Conservation (phyloP, 164 flowering plant species). For the Dillenia turbinata region DNA sequence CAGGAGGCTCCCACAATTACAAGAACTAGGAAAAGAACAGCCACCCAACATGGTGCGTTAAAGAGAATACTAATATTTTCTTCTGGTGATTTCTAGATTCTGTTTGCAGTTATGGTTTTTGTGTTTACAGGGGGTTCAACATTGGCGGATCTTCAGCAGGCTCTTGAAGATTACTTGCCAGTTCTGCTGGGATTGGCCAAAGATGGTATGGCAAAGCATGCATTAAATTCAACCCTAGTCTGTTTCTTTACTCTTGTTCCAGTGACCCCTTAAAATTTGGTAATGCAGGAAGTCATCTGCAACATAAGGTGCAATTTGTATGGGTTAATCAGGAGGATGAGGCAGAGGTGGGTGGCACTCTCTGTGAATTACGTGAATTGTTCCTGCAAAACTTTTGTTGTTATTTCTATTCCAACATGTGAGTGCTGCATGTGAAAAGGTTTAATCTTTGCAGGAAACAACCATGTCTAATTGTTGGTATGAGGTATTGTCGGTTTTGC, state of each 20-base stretch:
- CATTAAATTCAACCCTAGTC: not conserved
- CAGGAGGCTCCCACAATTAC: slow-evolving; percentile 66
- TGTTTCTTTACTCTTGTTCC: not conserved
- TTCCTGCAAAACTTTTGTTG: not conserved
- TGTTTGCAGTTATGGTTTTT: slow-evolving; percentile 2
- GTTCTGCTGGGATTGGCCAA: slow-evolving; percentile 74
- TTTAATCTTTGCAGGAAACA: slow-evolving; percentile 65
- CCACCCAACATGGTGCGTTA: slow-evolving; percentile 75
- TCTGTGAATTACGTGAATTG: too few relatives aligned
- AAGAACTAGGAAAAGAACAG: slow-evolving; percentile 61
- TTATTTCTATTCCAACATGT: not conserved
- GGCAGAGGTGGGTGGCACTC: slow-evolving; percentile 49
- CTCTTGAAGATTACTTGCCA: slow-evolving; percentile 79
- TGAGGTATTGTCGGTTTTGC: slow-evolving; percentile 87
- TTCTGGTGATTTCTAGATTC: not conserved
- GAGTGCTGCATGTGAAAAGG: slow-evolving; percentile 10
- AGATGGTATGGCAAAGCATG: slow-evolving; percentile 44
- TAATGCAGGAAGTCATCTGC: slow-evolving; percentile 68
- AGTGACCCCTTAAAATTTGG: not conserved
- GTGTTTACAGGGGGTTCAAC: slow-evolving; percentile 65
- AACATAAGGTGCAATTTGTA: slow-evolving; percentile 69
- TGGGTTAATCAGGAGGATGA: slow-evolving; percentile 98
- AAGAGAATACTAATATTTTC: not conserved
- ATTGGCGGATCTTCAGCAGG: slow-evolving; percentile 74
- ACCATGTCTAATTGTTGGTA: slow-evolving; percentile 87